Evolutionary conservation across 1,284 basidiomycete species (phyloP).

Genomic region (Microbotryum intermedium): DNA sequence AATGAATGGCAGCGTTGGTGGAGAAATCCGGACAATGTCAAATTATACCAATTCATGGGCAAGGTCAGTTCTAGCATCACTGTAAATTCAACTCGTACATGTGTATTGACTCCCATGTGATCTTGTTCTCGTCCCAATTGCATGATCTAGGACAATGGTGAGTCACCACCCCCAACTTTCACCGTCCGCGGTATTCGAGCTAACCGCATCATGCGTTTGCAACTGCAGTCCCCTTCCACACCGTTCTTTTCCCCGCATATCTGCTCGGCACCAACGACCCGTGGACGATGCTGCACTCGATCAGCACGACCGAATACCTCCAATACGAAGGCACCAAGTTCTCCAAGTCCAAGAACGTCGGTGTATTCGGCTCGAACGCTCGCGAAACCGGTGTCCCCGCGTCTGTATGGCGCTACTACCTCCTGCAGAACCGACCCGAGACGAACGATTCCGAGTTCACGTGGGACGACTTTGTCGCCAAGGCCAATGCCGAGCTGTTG

Average conservation of each 20-base stretch:
- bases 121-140: background rate
- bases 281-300: conserved; percentile 91
- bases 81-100: conserved; percentile 14
- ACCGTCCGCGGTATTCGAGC: too few relatives aligned
- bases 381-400: conserved; percentile 85
- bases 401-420: conserved; percentile 95
- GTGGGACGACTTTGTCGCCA: conserved; percentile 89
- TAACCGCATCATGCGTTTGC: background rate
- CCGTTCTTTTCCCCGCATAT: conserved; percentile 87
- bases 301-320: conserved; percentile 94
- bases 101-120: conserved; percentile 18
- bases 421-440: conserved; percentile 88
- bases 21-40: conserved; percentile 85
- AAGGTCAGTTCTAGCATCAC: conserved; percentile 29
- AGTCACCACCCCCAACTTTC: background rate
- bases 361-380: conserved; percentile 93
- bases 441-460: conserved; percentile 92
- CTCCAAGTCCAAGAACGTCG: conserved; percentile 92
- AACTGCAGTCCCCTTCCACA: conserved; percentile 65
- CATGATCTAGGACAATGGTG: conserved; percentile 23
- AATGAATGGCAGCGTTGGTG: conserved; percentile 96
- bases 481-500: conserved; percentile 87
- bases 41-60: conserved; percentile 94
- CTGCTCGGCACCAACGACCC: conserved; percentile 78
- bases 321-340: conserved; percentile 99